Evolutionary conservation across 1,139 yeast species (phyloP), one percentile per base, ranked within the genome.

Genomic region (Casaregolazyma suthepensis): DNA sequence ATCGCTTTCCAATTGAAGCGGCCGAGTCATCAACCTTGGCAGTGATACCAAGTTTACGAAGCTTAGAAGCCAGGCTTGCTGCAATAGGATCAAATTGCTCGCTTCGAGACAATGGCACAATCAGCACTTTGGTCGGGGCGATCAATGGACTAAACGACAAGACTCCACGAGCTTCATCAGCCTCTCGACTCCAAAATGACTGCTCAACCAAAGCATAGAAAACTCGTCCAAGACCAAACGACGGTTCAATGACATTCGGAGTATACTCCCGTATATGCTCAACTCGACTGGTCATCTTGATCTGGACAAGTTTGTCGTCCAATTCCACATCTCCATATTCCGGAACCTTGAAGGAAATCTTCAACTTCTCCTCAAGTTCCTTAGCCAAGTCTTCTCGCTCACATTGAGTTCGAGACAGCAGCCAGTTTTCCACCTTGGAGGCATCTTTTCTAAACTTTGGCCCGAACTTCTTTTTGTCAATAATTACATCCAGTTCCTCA

Each of bases 161-260:
- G 19, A 89, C 96, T 56, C 87, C 85, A 74, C 99, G 89, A 62
- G 93, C 94, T 52, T 83, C 76, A 68, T 90, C 96, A 68, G 87
- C 96, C 31, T 95, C 88, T 75, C 99, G 86, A 55, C 87, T 74
- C 96, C 97, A 94, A 84, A 85, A 94, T 57, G 82, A 81, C 74
- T 94, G 99, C 76, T 94, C 99, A 68, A 91, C 86, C 62, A 93
- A 75, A 48, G 96, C 81, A 75, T 94, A 94, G 61, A 94, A 77
- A 69, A 94, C 89, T 78, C 99, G 93, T 59, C 99, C 99, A 69
- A 94, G 87, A 80, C 99, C 99, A 67, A 94, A 94, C 6, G 99
- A 94, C 59, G 99, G 99, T 75, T 94, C 99, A 67, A 94, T 94
- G 57, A 94, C 99, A 69, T 89, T 91, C 59, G 99, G 99, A 62